These are phyloP conservation scores for Globisporangium mamillatum DNA, from an alignment of 352 stramenopile genomes.

Conservation along the genomic window DNA sequence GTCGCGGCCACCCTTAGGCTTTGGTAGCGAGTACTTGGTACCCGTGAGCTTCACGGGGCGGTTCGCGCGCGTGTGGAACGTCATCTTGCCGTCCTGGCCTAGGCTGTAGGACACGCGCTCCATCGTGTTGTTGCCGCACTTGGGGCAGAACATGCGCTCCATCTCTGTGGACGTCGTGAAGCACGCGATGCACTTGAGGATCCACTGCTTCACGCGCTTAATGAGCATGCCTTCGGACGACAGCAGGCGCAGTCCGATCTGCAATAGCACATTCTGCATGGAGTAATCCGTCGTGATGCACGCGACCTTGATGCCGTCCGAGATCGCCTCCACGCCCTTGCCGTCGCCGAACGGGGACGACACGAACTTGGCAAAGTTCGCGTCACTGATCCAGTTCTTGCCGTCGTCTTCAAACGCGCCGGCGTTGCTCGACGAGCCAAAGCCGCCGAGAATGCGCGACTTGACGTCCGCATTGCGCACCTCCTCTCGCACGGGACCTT, in stretches of 20 bases:
- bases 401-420: slow-evolving; percentile 78
- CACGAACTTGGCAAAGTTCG: slow-evolving; percentile 63
- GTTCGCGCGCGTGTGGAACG: slow-evolving; percentile 81
- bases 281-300: slow-evolving; percentile 89
- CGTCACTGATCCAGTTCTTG: slow-evolving; percentile 84
- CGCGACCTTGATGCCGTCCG: slow-evolving; percentile 46
- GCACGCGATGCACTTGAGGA: slow-evolving; percentile 96
- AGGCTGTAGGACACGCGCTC: slow-evolving; percentile 94
- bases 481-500: slow-evolving; percentile 38
- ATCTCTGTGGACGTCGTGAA: slow-evolving; percentile 94
- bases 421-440: slow-evolving; percentile 73
- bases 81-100: slow-evolving; percentile 90
- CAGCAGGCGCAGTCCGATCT: slow-evolving; percentile 81
- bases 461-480: slow-evolving; percentile 82
- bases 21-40: slow-evolving; percentile 97
- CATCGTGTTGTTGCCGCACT: slow-evolving; percentile 95
- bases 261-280: slow-evolving; percentile 90
- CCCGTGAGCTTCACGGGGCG: slow-evolving; percentile 90
- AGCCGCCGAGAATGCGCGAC: slow-evolving; percentile 83
- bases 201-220: slow-evolving; percentile 92
- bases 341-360: slow-evolving; percentile 74
- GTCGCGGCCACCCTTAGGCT: slow-evolving; percentile 90
- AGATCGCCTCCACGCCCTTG: slow-evolving; percentile 61
- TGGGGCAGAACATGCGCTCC: slow-evolving; percentile 94
- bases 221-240: slow-evolving; percentile 85